Base-by-base conservation (phyloP, 1,284 basidiomycete genomes). In the Tylopilus microsporus region DNA sequence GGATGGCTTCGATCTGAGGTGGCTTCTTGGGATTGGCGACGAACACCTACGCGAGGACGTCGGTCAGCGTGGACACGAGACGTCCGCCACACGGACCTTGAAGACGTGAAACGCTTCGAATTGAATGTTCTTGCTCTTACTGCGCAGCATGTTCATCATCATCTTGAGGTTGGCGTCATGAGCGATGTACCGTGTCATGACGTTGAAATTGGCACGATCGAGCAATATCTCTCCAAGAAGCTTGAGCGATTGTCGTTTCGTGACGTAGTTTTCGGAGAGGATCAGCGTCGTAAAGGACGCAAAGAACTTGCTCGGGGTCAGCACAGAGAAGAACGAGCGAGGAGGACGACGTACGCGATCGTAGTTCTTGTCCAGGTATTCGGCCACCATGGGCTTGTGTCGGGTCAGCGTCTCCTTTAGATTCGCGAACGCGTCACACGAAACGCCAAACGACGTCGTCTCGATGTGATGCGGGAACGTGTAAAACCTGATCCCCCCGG, bases 101-200 rank as follows among this genome's bases (percentile, higher is more conserved):
- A 99, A 99, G 39, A 99, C 97, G 68, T 99, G 97, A 76, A 99
- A 99, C 3, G 96, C 96, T 74, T 99, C 96, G 62, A 98, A 99
- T 75, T 99, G 96, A 56, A 99, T 99, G 74, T 99, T 98, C 80
- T 94, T 92, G 80, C 93, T 96, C 80, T 94, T 94, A 71, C 98
- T 94, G 62, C 94, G 83, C 53, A 99, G 79, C 55, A 99, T 82
- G 74, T 99, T 99, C 96, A 99, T 99, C 93, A 99, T 98, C 85
- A 96, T 92, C 85, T 98, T 98, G 61, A 99, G 82, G 71, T 99
- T 99, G 43, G 89, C 89, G 69, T 91, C 89, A 67, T 86, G 87
- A 7, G 91, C 85, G 66, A 99, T 98, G 73, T 98, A 99, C n/a
- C 87, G 83, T 1, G 96, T 98, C 96, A 99, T 99, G 70, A 98